These are phyloP conservation scores for Didymosphaeria variabile DNA, from an alignment of 2,329 filamentous ascomycete species.

Conservation along the genomic window DNA sequence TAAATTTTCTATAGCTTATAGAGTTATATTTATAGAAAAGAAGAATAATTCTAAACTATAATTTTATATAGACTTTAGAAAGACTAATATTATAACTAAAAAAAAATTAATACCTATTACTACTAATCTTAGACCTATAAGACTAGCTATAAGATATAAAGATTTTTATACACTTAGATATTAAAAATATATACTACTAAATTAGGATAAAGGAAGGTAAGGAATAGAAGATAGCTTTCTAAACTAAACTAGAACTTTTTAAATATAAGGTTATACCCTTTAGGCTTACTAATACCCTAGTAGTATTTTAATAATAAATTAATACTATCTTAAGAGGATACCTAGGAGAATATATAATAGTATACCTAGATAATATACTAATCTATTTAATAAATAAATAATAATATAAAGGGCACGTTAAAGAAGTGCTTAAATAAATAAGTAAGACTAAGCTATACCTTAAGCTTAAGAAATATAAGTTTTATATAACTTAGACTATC, in stretches of 20 bases:
- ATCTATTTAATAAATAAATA: background rate
- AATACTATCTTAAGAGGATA: constrained; percentile 10
- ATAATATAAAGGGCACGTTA: background rate
- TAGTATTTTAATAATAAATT: constrained; percentile 23
- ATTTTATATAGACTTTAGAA: too few relatives aligned
- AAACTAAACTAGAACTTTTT: constrained; percentile 17
- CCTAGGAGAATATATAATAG: too few relatives aligned
- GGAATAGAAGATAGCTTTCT: constrained; percentile 20
- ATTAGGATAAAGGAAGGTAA: constrained; percentile 1
- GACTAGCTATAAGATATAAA: background rate
- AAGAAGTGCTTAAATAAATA: background rate
- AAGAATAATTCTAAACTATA: background rate
- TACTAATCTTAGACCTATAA: background rate
- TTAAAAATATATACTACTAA: constrained; percentile 3
- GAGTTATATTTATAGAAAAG: background rate
- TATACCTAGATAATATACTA: too few relatives aligned
- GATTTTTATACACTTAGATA: background rate
- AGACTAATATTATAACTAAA: too few relatives aligned
- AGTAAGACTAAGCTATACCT: constrained; percentile 2
- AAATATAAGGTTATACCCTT: constrained; percentile 26
- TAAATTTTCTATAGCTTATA: background rate
- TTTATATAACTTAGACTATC: background rate
- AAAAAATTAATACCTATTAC: background rate
- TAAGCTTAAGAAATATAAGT: constrained; percentile 7
- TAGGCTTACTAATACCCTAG: constrained; percentile 23